These are phyloP conservation scores for Cytospora chrysosperma DNA, from an alignment of 2,329 filamentous ascomycete genomes.

Conservation along the genomic window DNA sequence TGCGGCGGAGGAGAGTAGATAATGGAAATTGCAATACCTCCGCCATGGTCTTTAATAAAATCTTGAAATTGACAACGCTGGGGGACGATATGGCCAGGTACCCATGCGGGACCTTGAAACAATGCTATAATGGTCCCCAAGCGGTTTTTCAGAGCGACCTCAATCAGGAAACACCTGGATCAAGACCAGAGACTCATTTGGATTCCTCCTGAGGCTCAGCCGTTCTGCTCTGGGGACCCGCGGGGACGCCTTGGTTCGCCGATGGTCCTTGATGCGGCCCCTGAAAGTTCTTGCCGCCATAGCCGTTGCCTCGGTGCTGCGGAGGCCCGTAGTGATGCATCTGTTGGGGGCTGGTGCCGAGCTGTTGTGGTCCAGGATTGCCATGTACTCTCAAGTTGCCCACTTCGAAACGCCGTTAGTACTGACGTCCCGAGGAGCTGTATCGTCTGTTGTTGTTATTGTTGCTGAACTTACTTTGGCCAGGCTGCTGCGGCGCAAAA, in stretches of 20 bases:
- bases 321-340: slow-evolving; percentile 61
- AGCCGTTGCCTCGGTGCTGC: slow-evolving; percentile 56
- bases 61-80: slow-evolving; percentile 1
- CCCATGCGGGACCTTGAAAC: slow-evolving; percentile 26
- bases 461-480: slow-evolving; percentile 64
- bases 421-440: slow-evolving; percentile 26
- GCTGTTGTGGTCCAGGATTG: slow-evolving; percentile 60
- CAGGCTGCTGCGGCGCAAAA: slow-evolving; percentile 68
- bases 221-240: slow-evolving; percentile 36
- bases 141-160: slow-evolving; percentile 22
- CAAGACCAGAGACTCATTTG: slow-evolving; percentile 33
- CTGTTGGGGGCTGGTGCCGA: slow-evolving; percentile 64
- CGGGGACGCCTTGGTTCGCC: slow-evolving; percentile 35
- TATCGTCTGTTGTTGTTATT: slow-evolving; percentile 25
- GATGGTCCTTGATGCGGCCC: slow-evolving; percentile 41
- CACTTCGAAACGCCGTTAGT: slow-evolving; percentile 50
- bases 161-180: slow-evolving; percentile 30
- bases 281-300: slow-evolving; percentile 50
- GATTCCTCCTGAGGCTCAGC: slow-evolving; percentile 45
- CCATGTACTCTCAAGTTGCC: slow-evolving; percentile 61
- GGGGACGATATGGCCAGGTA: slow-evolving; percentile 1
- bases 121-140: slow-evolving; percentile 28
- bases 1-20: slow-evolving; percentile 1
- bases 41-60: background rate
- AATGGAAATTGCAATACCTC: slow-evolving; percentile 1